Evolutionary conservation across 1,284 basidiomycete species (phyloP).

Genomic region (Trametes versicolor): DNA sequence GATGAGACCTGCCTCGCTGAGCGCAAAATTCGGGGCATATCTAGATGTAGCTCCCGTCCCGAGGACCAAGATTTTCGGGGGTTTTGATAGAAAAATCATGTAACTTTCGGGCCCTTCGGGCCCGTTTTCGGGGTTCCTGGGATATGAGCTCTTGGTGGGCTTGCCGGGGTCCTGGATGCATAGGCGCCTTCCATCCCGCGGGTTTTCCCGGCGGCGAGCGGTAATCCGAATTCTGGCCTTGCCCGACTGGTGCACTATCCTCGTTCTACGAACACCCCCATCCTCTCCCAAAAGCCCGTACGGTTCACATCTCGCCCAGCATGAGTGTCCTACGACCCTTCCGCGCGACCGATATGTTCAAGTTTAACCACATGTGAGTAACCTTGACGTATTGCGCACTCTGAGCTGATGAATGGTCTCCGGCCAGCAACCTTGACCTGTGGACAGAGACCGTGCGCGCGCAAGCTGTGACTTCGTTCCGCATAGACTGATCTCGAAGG

Average conservation of each 20-base stretch:
- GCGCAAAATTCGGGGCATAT: too few species aligned
- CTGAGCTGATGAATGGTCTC: constrained; percentile 14
- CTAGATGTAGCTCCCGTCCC: too few species aligned
- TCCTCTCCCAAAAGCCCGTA: not conserved
- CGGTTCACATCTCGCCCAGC: not conserved
- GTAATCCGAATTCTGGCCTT: too few species aligned
- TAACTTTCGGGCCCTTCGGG: too few species aligned
- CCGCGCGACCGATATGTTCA: constrained; percentile 88
- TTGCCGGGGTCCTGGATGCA: too few species aligned
- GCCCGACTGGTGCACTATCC: not conserved
- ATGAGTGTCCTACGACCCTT: constrained; percentile 90
- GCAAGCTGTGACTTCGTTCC: not conserved
- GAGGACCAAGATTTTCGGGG: too few species aligned
- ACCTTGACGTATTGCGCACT: constrained; percentile 15
- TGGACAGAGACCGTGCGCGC: constrained; percentile 90
- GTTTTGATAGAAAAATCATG: too few species aligned
- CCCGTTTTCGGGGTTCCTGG: too few species aligned
- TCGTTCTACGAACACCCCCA: not conserved
- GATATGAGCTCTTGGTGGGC: too few species aligned
- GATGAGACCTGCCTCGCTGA: too few species aligned
- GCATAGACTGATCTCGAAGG: not conserved
- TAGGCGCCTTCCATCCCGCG: too few species aligned
- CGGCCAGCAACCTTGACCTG: constrained; percentile 83
- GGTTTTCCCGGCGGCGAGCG: too few species aligned
- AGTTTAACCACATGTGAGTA: constrained; percentile 87